These are phyloP conservation scores for Viola pubescens DNA, from an alignment of 441 rosid genomes.

Conservation along the genomic window DNA sequence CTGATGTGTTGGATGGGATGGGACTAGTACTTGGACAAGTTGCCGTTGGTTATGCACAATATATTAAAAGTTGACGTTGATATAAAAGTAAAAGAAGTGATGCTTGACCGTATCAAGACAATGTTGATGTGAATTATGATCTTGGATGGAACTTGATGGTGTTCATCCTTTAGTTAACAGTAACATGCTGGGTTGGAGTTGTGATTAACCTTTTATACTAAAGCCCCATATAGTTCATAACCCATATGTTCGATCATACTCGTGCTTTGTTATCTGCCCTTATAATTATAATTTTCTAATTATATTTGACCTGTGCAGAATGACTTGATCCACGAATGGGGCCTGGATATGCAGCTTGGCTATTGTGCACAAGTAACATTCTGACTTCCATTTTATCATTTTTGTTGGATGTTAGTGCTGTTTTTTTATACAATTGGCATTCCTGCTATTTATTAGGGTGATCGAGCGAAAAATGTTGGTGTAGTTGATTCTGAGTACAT, in stretches of 20 bases:
- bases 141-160: not conserved
- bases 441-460: constrained; percentile 43
- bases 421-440: constrained; percentile 12
- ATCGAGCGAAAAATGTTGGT: constrained; percentile 72
- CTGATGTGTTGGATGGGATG: not conserved
- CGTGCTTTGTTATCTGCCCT: not conserved
- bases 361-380: constrained; percentile 72
- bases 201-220: no score
- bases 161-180: not conserved
- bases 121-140: no score
- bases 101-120: not conserved
- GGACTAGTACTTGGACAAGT: no score
- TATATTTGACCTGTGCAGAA: constrained; percentile 39
- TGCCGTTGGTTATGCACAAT: not conserved
- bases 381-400: not conserved
- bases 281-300: constrained; percentile 1
- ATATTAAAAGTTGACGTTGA: not conserved
- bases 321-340: constrained; percentile 95
- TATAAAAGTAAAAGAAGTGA: not conserved
- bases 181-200: no score
- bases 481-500: constrained; percentile 85
- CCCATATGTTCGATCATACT: not conserved
- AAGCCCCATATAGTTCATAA: no score
- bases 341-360: constrained; percentile 74
- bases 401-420: not conserved